Evolutionary conservation across 164 flowering plant genomes (phyloP).

Genomic region (Echeveria elegans): DNA sequence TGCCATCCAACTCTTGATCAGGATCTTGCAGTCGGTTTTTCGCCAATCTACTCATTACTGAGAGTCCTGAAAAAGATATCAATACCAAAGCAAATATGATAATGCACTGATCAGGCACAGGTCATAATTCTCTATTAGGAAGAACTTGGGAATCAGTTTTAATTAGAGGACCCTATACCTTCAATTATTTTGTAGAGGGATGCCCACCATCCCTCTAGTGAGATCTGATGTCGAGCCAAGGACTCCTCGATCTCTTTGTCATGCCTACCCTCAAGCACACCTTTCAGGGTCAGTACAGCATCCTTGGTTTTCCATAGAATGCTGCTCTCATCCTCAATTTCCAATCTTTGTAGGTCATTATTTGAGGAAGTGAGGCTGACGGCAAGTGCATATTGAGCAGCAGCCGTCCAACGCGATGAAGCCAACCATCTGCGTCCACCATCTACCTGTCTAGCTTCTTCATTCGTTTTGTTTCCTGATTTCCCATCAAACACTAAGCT

Average conservation of each 20-base stretch:
- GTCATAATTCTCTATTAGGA: too few species aligned
- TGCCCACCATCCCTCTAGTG: slow-evolving; percentile 95
- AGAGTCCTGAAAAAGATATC: slow-evolving; percentile 49
- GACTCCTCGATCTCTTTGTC: slow-evolving; percentile 69
- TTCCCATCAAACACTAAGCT: slow-evolving; percentile 57
- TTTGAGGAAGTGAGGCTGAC: slow-evolving; percentile 84
- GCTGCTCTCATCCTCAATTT: slow-evolving; percentile 57
- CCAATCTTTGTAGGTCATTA: slow-evolving; percentile 66
- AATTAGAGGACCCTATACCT: slow-evolving; percentile 35
- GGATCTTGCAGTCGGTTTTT: slow-evolving; percentile 47
- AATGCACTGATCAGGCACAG: not conserved
- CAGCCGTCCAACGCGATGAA: slow-evolving; percentile 95
- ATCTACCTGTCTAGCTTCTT: not conserved
- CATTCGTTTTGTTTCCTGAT: slow-evolving; percentile 23
- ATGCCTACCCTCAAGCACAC: slow-evolving; percentile 88
- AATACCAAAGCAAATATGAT: slow-evolving; percentile 4
- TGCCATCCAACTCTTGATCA: slow-evolving; percentile 35
- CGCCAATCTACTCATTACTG: slow-evolving; percentile 68
- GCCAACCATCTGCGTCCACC: slow-evolving; percentile 59
- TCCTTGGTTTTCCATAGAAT: slow-evolving; percentile 79
- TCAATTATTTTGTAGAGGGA: slow-evolving; percentile 84
- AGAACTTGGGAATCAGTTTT: too few species aligned
- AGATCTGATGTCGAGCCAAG: slow-evolving; percentile 44
- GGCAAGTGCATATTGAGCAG: slow-evolving; percentile 85
- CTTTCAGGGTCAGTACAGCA: slow-evolving; percentile 71